phyloP scores from a whole-genome alignment of 768 basidiomycete species.

The Russula vinacea region DNA sequence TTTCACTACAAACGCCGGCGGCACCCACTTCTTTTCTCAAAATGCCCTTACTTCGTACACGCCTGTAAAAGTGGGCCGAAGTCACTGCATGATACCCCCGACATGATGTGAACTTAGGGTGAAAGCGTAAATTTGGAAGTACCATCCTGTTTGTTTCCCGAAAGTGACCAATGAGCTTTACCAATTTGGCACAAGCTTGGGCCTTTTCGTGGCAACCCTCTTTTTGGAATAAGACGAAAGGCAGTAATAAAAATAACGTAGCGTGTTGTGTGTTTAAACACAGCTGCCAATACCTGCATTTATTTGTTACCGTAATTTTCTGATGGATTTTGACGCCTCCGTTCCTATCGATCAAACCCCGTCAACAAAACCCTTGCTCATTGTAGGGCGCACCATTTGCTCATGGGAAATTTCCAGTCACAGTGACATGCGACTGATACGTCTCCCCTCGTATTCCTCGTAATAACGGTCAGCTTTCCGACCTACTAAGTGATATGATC shows the following conservation, averaged over 20 bases:
- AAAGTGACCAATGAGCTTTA: not conserved
- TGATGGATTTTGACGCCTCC: not conserved
- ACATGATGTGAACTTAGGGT: not conserved
- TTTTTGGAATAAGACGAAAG: not conserved
- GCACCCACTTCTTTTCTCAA: not conserved
- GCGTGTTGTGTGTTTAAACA: not conserved
- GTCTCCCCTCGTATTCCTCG: not conserved
- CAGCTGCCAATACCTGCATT: not conserved
- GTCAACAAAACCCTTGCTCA: not conserved
- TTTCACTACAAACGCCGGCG: slow-evolving; percentile 12
- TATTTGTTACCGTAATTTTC: not conserved
- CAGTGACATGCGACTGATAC: not conserved
- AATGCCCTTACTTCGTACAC: not conserved
- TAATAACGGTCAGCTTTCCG: not conserved
- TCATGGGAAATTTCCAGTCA: not conserved
- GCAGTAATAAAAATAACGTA: not conserved
- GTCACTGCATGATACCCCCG: not conserved
- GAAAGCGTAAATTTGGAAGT: not conserved
- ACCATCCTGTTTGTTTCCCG: not conserved
- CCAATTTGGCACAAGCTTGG: not conserved
- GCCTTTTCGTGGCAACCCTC: not conserved
- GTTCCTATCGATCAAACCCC: slow-evolving; percentile 1
- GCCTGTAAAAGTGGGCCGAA: not conserved
- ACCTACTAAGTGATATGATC: not conserved
- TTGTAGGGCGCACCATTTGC: not conserved